These are phyloP conservation scores for Alternaria incomplexa DNA, from an alignment of 2,329 filamentous ascomycete species.

Conservation along the genomic window DNA sequence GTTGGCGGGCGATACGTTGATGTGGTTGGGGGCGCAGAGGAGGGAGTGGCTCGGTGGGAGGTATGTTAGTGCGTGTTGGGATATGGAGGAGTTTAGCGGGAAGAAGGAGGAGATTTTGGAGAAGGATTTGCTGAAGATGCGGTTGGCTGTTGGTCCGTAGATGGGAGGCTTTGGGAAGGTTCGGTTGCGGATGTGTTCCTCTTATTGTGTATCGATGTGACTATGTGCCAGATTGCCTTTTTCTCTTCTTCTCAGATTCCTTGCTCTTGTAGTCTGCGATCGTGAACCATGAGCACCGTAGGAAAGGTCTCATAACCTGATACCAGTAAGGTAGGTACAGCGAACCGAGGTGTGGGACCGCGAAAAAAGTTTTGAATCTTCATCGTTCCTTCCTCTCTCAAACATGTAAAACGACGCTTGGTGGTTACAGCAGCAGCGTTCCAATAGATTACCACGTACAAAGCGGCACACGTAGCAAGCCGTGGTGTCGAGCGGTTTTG, in stretches of 20 bases:
- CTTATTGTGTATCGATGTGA: not conserved
- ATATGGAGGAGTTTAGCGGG: slow-evolving; percentile 35
- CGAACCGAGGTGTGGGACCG: not conserved
- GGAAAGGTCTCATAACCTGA: not conserved
- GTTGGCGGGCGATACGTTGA: slow-evolving; percentile 32
- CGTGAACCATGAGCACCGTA: not conserved
- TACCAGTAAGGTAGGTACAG: not conserved
- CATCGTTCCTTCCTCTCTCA: not conserved
- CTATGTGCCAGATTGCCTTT: accelerated
- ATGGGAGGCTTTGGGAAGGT: accelerated
- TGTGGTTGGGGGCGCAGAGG: slow-evolving; percentile 35
- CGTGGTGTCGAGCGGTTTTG: not conserved
- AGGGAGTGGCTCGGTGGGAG: slow-evolving; percentile 35
- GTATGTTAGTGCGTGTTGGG: slow-evolving; percentile 36
- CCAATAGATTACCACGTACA: not conserved
- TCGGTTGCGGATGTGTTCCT: not conserved
- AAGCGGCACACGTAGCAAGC: not conserved
- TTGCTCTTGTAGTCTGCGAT: not conserved
- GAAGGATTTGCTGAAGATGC: slow-evolving; percentile 23
- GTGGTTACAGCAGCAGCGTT: not conserved
- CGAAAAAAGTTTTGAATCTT: not conserved
- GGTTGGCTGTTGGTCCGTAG: slow-evolving; percentile 16
- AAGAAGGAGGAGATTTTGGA: slow-evolving; percentile 20
- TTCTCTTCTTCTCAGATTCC: not conserved
- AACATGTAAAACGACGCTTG: too few species aligned